These are phyloP conservation scores for Hypsizygus ulmarius DNA, from an alignment of 1,284 basidiomycete species.

Conservation along the genomic window DNA sequence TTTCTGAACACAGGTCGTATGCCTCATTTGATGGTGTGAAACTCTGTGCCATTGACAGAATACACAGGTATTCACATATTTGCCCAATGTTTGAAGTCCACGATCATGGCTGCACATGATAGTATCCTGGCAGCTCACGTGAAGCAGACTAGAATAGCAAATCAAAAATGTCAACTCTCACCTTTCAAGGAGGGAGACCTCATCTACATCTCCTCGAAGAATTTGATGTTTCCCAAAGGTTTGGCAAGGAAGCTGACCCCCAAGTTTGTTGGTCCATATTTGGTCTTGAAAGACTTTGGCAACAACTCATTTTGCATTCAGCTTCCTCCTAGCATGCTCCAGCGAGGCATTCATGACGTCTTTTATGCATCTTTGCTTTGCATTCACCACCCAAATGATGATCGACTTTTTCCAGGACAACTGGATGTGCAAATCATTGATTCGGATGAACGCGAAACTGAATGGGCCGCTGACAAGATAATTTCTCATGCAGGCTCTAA, in stretches of 20 bases:
- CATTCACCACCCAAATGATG: slow-evolving; percentile 5
- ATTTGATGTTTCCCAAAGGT: slow-evolving; percentile 1
- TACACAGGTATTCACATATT: slow-evolving; percentile 29
- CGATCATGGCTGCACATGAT: slow-evolving; percentile 33
- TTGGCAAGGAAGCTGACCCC: slow-evolving; percentile 4
- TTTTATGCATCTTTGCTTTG: neutral
- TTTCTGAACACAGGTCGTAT: slow-evolving; percentile 30
- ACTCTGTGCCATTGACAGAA: slow-evolving; percentile 12
- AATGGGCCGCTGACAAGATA: slow-evolving; percentile 4
- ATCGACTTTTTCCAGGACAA: slow-evolving; percentile 1
- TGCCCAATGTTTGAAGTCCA: slow-evolving; percentile 24
- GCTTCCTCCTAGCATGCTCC: neutral
- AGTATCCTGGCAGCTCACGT: slow-evolving; percentile 29
- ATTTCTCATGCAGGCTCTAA: neutral
- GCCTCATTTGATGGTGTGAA: slow-evolving; percentile 26
- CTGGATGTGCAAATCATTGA: neutral
- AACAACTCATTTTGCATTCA: slow-evolving; percentile 2
- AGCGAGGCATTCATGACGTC: neutral
- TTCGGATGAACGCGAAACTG: neutral
- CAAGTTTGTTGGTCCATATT: slow-evolving; percentile 11
- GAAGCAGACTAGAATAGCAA: slow-evolving; percentile 24
- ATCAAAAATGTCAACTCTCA: neutral
- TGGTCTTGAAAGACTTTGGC: neutral
- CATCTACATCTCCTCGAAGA: slow-evolving; percentile 3
- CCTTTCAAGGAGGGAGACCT: slow-evolving; percentile 7